Base-by-base conservation (phyloP, 768 basidiomycete genomes). In the Mycena alexandri region DNA sequence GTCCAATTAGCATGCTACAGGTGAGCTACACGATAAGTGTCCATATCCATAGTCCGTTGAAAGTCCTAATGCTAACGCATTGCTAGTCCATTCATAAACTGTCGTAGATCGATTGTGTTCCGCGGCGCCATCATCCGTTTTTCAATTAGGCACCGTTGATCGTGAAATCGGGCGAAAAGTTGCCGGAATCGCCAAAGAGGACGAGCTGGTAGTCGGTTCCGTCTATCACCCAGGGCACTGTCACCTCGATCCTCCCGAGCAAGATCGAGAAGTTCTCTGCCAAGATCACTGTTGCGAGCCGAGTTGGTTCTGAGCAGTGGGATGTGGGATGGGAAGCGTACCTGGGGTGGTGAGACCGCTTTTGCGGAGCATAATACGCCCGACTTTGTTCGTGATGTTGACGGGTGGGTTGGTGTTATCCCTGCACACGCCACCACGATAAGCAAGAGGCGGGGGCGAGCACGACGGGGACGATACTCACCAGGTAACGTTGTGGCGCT, bases 171-270 rank as follows among this genome's bases (percentile, higher is more conserved):
- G 22, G 21, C 19, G 43, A 34, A 13, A 42, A 10, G 24, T 13
- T 77, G 5, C 38, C 38, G 9, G 38, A 38, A 14, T 38, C 38
- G 11, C 38, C 76, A 66, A 55, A 77, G 78, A 61, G 38, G 61
- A 79, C 76, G 44, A 83, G 11, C 21, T 75, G 67, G 67, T 84
- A 83, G 11, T 75, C 55, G 22, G 71, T 44, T 13, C 76, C 79
- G 22, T 73, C 41, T 0, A 53, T 5, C 17, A 83, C 75, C 14
- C 50, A 19, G 9, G 81, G 80, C 8, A 81, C 79, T 5, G 36
- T 65, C 34, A 81, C 59, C 13, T 51, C 25, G 22, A 71, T 71
- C 0, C 44, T 16, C 11, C 82, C 82, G 9, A 66, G 53, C 16
- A 70, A 56, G 53, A 83, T 76, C 38, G 75, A 55, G 65, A 83